Conservation (phyloP, 805 yeast species). For the Saccharomycopsis sp. region DNA sequence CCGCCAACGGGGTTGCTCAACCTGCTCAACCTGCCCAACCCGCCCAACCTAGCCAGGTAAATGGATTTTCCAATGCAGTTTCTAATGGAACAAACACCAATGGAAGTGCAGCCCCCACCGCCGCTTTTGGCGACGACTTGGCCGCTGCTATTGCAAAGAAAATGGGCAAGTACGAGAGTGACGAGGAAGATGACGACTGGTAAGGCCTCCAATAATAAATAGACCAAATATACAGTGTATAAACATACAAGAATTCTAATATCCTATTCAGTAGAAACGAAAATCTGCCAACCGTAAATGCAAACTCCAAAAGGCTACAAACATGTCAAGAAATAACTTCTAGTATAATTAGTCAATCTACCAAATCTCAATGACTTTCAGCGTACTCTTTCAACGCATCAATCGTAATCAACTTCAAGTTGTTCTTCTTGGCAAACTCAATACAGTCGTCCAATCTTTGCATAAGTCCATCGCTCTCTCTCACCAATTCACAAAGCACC, state of each 20-base stretch:
- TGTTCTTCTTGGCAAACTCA: slow-evolving; percentile 54
- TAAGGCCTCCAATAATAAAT: slow-evolving; percentile 23
- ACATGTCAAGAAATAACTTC: background rate
- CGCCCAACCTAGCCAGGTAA: too few species aligned
- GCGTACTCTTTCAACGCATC: slow-evolving; percentile 61
- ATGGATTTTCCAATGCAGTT: slow-evolving; percentile 25
- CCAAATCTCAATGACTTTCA: slow-evolving; percentile 14
- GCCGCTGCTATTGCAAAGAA: slow-evolving; percentile 20
- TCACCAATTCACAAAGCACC: slow-evolving; percentile 88
- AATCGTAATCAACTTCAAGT: slow-evolving; percentile 69
- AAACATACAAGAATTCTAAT: background rate
- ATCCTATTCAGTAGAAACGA: too few species aligned
- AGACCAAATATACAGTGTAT: background rate
- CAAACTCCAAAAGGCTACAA: too few species aligned
- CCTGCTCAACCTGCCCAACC: slow-evolving; percentile 31
- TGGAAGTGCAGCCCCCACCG: slow-evolving; percentile 17
- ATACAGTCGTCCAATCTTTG: slow-evolving; percentile 86
- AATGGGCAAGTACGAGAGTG: slow-evolving; percentile 20
- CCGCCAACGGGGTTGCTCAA: background rate
- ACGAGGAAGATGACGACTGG: slow-evolving; percentile 18
- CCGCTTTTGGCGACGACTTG: slow-evolving; percentile 16
- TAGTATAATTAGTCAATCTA: background rate
- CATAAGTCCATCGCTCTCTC: slow-evolving; percentile 92
- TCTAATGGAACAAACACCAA: slow-evolving; percentile 18
- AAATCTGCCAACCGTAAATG: too few species aligned